Base-by-base conservation (phyloP, 371 early-diverging fungal species). In the Apophysomyces sp. region DNA sequence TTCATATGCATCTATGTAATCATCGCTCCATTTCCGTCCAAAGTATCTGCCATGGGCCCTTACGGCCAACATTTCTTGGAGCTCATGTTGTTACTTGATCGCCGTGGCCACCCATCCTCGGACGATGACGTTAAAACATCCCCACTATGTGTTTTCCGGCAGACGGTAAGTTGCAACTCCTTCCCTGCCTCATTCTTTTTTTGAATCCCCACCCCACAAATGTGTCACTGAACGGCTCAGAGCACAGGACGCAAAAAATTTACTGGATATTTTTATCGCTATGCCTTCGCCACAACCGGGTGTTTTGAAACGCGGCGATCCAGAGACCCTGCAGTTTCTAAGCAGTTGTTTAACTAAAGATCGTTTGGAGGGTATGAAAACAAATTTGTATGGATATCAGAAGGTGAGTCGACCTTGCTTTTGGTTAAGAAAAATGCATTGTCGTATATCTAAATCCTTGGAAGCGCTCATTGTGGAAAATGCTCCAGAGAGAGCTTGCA, bases 391-490 rank as follows among this genome's bases (percentile, higher is more conserved):
- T 52, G 57, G 55, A 5, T 88, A 87, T 60, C 88, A 88, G 68
- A 86, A 75, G 63, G 71, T 74, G 41, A 58, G 28, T 30, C 13
- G 39, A n/a, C 9, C 5, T 30, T n/a, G n/a, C 11, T 41, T 11
- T 36, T 55, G 32, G 21, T 16, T 29, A 24, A 29, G 8, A 52
- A 15, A 31, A 54, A 9, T 1, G 26, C 9, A 37, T 44, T 55
- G 49, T 11, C 60, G 52, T 16, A 24, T 24, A n/a, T 26, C 27
- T 34, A 13, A 11, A 12, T 31, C 27, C 36, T 24, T 9, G 52
- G 27, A 58, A 82, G 78, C 74, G 76, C 36, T 80, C 88, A 4
- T 57, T 89, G 11, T 88, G 84, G 83, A 88, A 87, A 40, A 83
- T 89, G 57, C 58, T 89, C 12, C 80, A 81, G 31, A 81, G 87